Evolutionary conservation across 345 rosid species (phyloP).

Genomic region (Syzygium oleosum): DNA sequence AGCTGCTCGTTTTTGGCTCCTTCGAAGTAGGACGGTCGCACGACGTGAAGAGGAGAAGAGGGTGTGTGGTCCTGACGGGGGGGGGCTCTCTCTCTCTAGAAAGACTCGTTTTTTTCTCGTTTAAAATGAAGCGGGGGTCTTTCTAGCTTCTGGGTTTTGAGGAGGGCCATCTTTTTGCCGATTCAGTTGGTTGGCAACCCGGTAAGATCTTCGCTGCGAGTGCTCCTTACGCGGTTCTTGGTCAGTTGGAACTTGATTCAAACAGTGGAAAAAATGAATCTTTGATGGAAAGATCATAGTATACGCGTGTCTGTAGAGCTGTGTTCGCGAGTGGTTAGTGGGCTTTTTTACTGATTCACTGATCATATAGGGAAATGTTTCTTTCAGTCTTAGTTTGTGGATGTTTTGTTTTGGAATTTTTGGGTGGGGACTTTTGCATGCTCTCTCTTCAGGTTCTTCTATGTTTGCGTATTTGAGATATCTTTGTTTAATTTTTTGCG

Average conservation of each 20-base stretch:
- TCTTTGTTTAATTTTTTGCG: background rate
- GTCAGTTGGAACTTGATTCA: background rate
- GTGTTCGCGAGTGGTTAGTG: background rate
- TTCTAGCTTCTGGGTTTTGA: background rate
- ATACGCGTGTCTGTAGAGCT: background rate
- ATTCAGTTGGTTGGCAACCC: background rate
- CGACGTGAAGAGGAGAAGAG: background rate
- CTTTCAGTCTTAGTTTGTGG: background rate
- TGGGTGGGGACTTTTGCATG: background rate
- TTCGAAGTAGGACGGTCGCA: background rate
- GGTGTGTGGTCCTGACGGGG: background rate
- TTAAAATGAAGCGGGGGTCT: background rate
- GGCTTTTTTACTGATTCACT: background rate
- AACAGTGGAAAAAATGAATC: background rate
- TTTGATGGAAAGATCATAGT: background rate
- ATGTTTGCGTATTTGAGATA: background rate
- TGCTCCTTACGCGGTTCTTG: background rate
- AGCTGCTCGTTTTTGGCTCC: background rate
- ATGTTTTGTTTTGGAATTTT: background rate
- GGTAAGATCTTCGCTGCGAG: background rate
- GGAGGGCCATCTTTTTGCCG: background rate
- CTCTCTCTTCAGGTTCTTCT: background rate
- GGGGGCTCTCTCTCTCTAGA: background rate
- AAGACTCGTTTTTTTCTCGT: background rate
- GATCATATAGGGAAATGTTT: background rate